Conservation (phyloP, 805 yeast genomes). For the Hanseniaspora guilliermondii region DNA sequence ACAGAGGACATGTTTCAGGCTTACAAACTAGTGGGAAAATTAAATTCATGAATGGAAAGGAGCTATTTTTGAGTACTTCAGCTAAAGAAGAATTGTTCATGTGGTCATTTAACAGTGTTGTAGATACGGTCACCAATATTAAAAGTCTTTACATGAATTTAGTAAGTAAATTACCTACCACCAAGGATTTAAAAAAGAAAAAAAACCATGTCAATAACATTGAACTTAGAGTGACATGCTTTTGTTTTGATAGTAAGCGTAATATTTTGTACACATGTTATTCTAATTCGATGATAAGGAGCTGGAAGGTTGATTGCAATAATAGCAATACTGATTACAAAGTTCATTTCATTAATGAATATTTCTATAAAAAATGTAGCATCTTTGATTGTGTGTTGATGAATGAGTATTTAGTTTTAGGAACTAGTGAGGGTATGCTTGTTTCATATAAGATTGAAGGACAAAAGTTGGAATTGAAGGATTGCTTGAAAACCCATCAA, state of each 20-base stretch:
- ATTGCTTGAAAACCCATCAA: slow-evolving; percentile 48
- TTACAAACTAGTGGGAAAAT: slow-evolving; percentile 40
- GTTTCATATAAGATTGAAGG: neutral
- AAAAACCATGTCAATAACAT: neutral
- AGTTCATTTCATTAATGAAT: neutral
- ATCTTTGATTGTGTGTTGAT: neutral
- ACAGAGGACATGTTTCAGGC: slow-evolving; percentile 80
- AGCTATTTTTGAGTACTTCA: slow-evolving; percentile 50
- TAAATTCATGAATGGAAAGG: slow-evolving; percentile 25
- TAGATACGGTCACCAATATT: neutral
- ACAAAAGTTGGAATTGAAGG: slow-evolving; percentile 25
- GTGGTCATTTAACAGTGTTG: slow-evolving; percentile 37
- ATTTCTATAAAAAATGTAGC: slow-evolving; percentile 3
- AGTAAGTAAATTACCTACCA: slow-evolving; percentile 42
- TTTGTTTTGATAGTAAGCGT: neutral
- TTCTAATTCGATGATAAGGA: slow-evolving; percentile 11
- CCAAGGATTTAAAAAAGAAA: slow-evolving; percentile 14
- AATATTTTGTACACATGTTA: neutral
- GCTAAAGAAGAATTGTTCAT: slow-evolving; percentile 80
- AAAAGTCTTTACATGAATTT: slow-evolving; percentile 37
- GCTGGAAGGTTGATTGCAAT: neutral
- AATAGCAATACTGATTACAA: neutral
- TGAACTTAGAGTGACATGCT: neutral
- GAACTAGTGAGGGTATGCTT: slow-evolving; percentile 2
- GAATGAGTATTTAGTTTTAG: neutral